Evolutionary conservation across 169 alveolate genomes (phyloP), one percentile per base, ranked within the genome.

Genomic region (Plasmodium knowlesi): DNA sequence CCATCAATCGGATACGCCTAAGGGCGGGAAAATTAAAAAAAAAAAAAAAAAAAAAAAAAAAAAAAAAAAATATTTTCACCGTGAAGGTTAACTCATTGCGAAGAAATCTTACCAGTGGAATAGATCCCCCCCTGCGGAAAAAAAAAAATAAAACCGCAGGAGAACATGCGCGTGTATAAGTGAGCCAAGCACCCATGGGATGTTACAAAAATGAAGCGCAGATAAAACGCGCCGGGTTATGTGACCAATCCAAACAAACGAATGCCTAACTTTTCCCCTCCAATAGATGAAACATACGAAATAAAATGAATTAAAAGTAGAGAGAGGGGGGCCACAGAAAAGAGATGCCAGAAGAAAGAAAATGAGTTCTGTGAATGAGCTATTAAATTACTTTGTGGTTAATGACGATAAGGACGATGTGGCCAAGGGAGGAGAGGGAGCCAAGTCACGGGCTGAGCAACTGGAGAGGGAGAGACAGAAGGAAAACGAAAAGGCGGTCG

Each of bases 301-400:
- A 83, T 83, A 70, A 28, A 83, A 71, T 37, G 73, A 83, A 70
- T 22, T 22, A 71, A 34, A 34, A 71, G 57, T 53, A 32, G 19
- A 70, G 72, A 32, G 34, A 71, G 30, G 41, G 46, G 53, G 53
- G 74, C 72, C 73, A 37, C 50, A 39, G 28, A 30, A 9, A 16
- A 82, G 57, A 30, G 34, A 82, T 9, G 54, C 9, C 28, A 32
- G 14, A 19, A 67, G 53, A 14, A 39, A 3, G 41, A 79, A 28
- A 61, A 88, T 88, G 94, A 79, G 94, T 50, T 78, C 94, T 39
- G 88, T 88, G 34, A 88, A 88, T 57, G 94, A 88, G 34, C 89
- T 88, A 14, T 41, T 88, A 88, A 88, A 78, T 22, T 88, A 88
- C 74, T 88, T 88, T 88, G 89, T 6, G 67, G 94, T 57, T 5